Evolutionary conservation across 2,329 filamentous ascomycete species (phyloP).

Genomic region (Bisporella sp.): DNA sequence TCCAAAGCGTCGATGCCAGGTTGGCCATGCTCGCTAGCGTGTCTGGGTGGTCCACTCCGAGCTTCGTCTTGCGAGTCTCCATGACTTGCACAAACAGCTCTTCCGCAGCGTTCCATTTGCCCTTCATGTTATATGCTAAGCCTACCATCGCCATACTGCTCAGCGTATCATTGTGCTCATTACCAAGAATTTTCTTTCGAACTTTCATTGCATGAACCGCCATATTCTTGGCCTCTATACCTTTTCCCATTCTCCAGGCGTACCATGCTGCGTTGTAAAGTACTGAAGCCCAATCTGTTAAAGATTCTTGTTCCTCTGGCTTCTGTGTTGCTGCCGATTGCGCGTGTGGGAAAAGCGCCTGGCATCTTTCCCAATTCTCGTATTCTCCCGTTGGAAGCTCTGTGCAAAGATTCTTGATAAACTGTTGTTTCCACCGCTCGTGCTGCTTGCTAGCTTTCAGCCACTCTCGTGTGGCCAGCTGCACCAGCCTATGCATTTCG

Average conservation of each 20-base stretch:
- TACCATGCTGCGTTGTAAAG: conserved; percentile 16
- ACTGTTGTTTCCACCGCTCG: conserved; percentile 26
- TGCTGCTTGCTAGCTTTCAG: conserved; percentile 20
- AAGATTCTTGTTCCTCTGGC: conserved; percentile 8
- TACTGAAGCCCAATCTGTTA: conserved; percentile 15
- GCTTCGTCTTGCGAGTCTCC: too few species aligned
- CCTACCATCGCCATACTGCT: too few species aligned
- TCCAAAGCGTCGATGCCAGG: too few species aligned
- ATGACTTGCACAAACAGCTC: too few species aligned
- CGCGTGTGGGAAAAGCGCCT: too few species aligned
- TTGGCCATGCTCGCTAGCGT: too few species aligned
- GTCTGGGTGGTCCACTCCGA: too few species aligned
- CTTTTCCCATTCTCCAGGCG: conserved; percentile 8
- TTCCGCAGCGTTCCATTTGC: too few species aligned
- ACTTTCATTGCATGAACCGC: conserved; percentile 9
- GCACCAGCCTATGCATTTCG: too few species aligned
- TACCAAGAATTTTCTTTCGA: conserved; percentile 11
- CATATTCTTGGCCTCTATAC: conserved; percentile 8
- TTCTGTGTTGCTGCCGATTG: conserved; percentile 11
- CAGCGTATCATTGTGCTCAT: too few species aligned
- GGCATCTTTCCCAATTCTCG: conserved; percentile 18
- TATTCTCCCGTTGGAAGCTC: conserved; percentile 15
- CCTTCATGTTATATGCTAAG: too few species aligned
- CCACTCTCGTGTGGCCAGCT: conserved; percentile 31
- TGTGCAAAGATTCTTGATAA: conserved; percentile 21